Base-by-base conservation (phyloP, 768 basidiomycete species). In the Lentinula raphanica region DNA sequence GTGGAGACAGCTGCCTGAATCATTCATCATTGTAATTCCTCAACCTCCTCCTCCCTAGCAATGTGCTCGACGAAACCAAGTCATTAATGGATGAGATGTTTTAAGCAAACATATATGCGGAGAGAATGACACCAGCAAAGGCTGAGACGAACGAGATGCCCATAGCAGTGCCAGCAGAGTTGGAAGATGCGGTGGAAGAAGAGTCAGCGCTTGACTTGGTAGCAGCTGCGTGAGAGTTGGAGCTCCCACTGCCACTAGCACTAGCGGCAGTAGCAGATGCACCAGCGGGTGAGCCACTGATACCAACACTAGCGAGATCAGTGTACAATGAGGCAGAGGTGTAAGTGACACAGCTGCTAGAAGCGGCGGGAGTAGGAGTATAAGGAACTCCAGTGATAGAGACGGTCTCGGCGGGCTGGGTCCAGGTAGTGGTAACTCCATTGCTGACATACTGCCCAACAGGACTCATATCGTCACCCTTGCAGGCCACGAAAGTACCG, bases 401-500 rank as follows among this genome's bases (percentile, higher is more conserved):
- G 40, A 44, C 63, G 21, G 62, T 51, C 55, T 68, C 66, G 13
- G 67, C 58, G 23, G 69, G 69, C 51, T 69, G 69, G 36, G 54
- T 58, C 64, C 65, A 69, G 27, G 59, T 60, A 25, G 46, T 31
- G 12, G 61, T 63, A 3, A 27, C 40, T 45, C 63, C 63, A 46
- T 63, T 46, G 36, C 76, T 63, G 49, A 78, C 80, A n/a, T 77
- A 76, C 23, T 70, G 68, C 3, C 82, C 83, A 5, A 77, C 75
- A 31, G 72, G 70, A 8, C 6, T 70, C 69, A 76, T 79, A 77
- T 78, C 67, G 15, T 80, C 81, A 5, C 76, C 76, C 5, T 78
- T 59, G 68, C 84, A 86, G 25, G 70, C 44, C 55, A 78, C 76
- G 67, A 83, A 86, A 0, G 68, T 67, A 39, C 75, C 76, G 21